Conservation (phyloP, 1,284 basidiomycete species). For the Dichomitus squalens region DNA sequence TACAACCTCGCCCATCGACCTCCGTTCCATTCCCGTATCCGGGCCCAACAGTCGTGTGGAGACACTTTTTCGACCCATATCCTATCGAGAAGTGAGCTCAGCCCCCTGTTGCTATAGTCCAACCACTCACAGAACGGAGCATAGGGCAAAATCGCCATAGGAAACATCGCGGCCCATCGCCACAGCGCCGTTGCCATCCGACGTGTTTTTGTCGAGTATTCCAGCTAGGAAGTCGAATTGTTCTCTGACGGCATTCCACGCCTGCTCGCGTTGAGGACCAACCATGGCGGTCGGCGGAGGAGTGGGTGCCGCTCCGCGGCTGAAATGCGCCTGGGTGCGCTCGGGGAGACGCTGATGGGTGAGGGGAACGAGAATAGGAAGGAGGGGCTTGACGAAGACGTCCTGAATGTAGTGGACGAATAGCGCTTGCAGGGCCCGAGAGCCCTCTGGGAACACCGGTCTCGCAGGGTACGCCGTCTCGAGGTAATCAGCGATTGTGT, state of each 20-base stretch:
- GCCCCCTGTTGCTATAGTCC: background rate
- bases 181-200: conserved; percentile 60
- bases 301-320: conserved; percentile 22
- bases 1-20: conserved; percentile 60
- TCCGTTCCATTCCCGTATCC: conserved; percentile 60
- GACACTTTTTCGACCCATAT: conserved; percentile 69
- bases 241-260: conserved; percentile 62
- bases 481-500: conserved; percentile 70
- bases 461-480: conserved; percentile 67
- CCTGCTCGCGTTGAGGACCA: conserved; percentile 56
- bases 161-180: conserved; percentile 64
- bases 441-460: conserved; percentile 67
- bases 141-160: conserved; percentile 73
- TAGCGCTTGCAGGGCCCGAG: conserved; percentile 63
- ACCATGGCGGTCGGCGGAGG: conserved; percentile 34
- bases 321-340: conserved; percentile 56
- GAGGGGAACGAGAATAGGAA: conserved; percentile 70
- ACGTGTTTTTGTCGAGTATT: conserved; percentile 64
- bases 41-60: conserved; percentile 63
- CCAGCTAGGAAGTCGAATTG: conserved; percentile 66
- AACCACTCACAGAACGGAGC: conserved; percentile 39
- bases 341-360: conserved; percentile 61
- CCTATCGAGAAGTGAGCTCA: conserved; percentile 1
- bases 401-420: conserved; percentile 74
- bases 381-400: conserved; percentile 62